Percentiles rank a stretch among this genome's conserved stretches.
These are phyloP conservation scores for Piedraia hortae DNA, from an alignment of 2,329 filamentous ascomycete genomes.

Conservation along the genomic window DNA sequence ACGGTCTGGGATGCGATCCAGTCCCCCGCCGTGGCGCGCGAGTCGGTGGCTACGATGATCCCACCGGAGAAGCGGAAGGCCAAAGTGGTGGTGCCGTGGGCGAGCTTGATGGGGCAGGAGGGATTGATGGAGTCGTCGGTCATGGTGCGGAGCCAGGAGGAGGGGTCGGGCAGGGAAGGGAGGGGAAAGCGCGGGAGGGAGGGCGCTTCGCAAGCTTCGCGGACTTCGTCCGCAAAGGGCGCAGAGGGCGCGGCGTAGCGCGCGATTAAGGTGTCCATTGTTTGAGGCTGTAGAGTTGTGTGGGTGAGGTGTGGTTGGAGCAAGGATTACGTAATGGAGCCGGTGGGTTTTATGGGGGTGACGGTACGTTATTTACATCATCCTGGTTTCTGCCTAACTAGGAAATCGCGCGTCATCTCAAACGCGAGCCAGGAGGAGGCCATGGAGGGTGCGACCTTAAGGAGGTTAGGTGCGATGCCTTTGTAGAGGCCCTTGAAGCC, in stretches of 20 bases:
- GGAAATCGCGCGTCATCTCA: constrained; percentile 70
- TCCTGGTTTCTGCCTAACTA: constrained; percentile 24
- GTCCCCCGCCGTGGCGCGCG: constrained; percentile 83
- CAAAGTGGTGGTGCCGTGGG: constrained; percentile 91
- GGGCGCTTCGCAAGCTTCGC: constrained; percentile 26
- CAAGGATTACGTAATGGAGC: neutral
- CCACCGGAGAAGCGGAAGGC: constrained; percentile 95
- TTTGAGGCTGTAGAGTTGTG: neutral
- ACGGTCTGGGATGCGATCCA: constrained; percentile 99
- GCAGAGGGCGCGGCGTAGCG: constrained; percentile 60
- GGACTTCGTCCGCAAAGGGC: constrained; percentile 39
- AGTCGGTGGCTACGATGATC: constrained; percentile 96
- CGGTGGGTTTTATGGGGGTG: neutral
- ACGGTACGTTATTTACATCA: neutral
- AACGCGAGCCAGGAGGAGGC: constrained; percentile 96
- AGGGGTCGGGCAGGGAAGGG: constrained; percentile 70
- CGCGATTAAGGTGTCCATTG: constrained; percentile 79
- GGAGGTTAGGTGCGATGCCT: constrained; percentile 75
- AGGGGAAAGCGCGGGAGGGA: constrained; percentile 93
- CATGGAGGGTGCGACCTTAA: constrained; percentile 97
- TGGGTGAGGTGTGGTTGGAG: neutral
- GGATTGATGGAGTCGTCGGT: constrained; percentile 96
- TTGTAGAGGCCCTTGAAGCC: constrained; percentile 75
- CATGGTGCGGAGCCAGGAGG: constrained; percentile 82
- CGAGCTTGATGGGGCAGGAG: constrained; percentile 94